Percentiles rank a stretch among this genome's conserved stretches.
Conservation (phyloP, 176 grass and related monocot genomes). For the Carex myosuroides region DNA sequence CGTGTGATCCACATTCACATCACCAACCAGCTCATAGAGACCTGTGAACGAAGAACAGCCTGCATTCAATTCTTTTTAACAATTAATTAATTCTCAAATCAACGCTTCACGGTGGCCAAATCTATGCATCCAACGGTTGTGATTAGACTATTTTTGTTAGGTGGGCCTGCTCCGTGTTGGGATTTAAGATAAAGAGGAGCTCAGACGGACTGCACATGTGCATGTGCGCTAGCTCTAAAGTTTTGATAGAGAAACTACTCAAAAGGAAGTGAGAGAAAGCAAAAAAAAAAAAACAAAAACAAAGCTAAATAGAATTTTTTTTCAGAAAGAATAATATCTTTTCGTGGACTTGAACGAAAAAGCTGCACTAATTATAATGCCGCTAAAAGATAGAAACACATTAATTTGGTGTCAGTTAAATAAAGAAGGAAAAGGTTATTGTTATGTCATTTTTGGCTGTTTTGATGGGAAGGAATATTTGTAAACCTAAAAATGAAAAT, state of each 20-base stretch:
- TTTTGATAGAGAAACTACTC: background rate
- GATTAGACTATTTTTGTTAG: background rate
- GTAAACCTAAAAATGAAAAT: background rate
- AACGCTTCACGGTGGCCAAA: too few species aligned
- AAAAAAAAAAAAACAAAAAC: background rate
- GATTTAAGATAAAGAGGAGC: slow-evolving; percentile 10
- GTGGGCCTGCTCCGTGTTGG: background rate
- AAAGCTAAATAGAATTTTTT: background rate
- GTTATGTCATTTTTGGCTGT: background rate
- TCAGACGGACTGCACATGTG: slow-evolving; percentile 1
- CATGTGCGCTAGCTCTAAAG: slow-evolving; percentile 7
- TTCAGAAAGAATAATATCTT: slow-evolving; percentile 7
- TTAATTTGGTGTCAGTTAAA: background rate
- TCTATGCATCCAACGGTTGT: slow-evolving; percentile 19
- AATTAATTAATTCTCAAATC: background rate
- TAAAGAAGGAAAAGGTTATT: too few species aligned
- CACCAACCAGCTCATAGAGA: slow-evolving; percentile 23
- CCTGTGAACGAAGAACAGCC: background rate
- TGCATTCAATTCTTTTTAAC: background rate
- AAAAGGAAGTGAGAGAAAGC: background rate
- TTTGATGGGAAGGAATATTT: background rate
- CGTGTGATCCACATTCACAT: slow-evolving; percentile 39
- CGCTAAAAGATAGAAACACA: background rate
- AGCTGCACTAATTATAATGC: background rate
- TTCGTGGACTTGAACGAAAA: background rate